phyloP scores from a whole-genome alignment of 768 basidiomycete species.

The Cystobasidiopsis lactophilus region DNA sequence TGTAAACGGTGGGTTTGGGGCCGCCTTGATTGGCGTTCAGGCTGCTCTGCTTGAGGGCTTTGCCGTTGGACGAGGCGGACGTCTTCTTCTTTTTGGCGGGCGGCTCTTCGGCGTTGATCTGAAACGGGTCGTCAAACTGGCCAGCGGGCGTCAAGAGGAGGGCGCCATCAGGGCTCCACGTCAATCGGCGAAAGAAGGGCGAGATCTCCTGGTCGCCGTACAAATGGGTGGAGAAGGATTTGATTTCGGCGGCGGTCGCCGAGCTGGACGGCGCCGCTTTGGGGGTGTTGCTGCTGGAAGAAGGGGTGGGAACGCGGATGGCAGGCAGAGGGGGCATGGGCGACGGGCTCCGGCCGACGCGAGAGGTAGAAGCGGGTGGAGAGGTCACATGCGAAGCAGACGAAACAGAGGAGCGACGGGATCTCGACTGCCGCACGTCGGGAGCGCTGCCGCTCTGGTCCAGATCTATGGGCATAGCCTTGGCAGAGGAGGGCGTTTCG shows the following conservation, averaged over 20 bases:
- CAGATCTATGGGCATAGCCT: no score
- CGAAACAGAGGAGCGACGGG: slow-evolving; percentile 38
- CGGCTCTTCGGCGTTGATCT: not conserved
- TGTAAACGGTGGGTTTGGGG: slow-evolving; percentile 52
- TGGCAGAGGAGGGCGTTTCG: not conserved
- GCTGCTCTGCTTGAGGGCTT: slow-evolving; percentile 12
- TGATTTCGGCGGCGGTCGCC: slow-evolving; percentile 32
- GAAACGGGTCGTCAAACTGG: slow-evolving; percentile 68
- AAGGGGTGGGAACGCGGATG: slow-evolving; percentile 27
- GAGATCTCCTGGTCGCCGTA: slow-evolving; percentile 91
- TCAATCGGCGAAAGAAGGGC: slow-evolving; percentile 82
- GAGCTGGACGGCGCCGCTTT: slow-evolving; percentile 28
- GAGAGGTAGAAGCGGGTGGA: not conserved
- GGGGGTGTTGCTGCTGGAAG: slow-evolving; percentile 36
- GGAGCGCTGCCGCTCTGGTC: no score
- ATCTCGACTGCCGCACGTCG: not conserved
- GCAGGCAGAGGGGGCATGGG: not conserved
- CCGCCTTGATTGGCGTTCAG: slow-evolving; percentile 14
- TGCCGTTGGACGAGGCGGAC: not conserved
- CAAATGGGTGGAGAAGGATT: slow-evolving; percentile 38
- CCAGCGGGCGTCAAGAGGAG: slow-evolving; percentile 87
- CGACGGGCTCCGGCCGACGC: not conserved
- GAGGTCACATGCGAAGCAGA: slow-evolving; percentile 53
- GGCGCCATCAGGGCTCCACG: slow-evolving; percentile 86
- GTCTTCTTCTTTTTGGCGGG: slow-evolving; percentile 3